Conservation (phyloP, 2,329 filamentous ascomycete genomes). For the Cladophialophora immunda region DNA sequence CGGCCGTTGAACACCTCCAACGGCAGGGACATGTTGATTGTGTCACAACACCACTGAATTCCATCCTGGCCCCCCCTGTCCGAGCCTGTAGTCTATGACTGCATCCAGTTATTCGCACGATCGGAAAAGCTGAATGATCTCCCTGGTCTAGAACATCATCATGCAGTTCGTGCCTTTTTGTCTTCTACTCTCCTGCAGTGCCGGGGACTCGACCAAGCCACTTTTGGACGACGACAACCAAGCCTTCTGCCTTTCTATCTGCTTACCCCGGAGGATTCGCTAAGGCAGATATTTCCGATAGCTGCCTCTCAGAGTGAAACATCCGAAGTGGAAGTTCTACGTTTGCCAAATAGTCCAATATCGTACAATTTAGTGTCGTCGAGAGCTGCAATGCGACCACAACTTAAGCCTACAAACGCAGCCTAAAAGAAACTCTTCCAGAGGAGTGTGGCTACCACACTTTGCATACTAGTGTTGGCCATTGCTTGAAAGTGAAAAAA, state of each 20-base stretch:
- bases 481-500: background rate
- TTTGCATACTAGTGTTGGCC: background rate
- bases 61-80: background rate
- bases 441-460: background rate
- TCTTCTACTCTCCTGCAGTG: background rate
- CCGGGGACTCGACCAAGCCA: background rate
- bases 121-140: background rate
- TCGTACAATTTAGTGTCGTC: background rate
- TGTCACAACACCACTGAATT: background rate
- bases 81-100: background rate
- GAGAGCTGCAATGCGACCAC: background rate
- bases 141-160: slow-evolving; percentile 4
- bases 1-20: background rate
- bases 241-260: background rate
- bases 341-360: background rate
- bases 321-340: background rate
- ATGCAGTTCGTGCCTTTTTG: background rate
- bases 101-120: background rate
- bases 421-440: background rate
- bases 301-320: background rate
- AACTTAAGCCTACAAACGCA: background rate
- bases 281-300: background rate
- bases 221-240: background rate
- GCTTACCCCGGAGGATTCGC: background rate
- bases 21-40: background rate